Evolutionary conservation across 768 basidiomycete genomes (phyloP).

Genomic region (Boletus tylopilopsis): DNA sequence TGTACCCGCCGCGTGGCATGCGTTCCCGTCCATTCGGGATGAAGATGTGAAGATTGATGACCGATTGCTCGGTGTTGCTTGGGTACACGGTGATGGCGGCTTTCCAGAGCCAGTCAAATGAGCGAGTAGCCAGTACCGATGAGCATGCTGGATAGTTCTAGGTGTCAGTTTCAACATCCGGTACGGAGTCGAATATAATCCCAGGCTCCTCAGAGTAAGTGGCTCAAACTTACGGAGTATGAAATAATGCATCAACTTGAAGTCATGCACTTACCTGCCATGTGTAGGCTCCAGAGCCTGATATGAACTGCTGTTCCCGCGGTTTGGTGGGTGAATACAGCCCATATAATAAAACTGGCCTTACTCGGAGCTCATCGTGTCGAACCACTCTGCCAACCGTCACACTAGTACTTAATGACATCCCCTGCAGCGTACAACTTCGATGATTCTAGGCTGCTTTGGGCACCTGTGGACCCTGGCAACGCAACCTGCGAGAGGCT

Average conservation of each 20-base stretch:
- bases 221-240: no score
- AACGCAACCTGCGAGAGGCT: conserved; percentile 48
- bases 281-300: no score
- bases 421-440: conserved; percentile 25
- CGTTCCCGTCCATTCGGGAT: conserved; percentile 3
- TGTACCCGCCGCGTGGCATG: background rate
- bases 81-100: background rate
- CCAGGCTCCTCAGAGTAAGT: no score
- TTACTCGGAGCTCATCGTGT: no score
- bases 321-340: no score
- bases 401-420: conserved; percentile 12
- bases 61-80: background rate
- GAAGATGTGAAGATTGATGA: conserved; percentile 2
- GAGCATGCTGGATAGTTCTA: background rate
- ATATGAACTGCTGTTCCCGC: no score
- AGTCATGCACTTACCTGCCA: no score
- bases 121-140: background rate
- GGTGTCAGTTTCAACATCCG: conserved; percentile 1
- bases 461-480: conserved; percentile 46
- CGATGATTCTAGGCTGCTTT: conserved; percentile 42
- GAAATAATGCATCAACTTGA: no score
- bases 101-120: background rate
- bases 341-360: no score
- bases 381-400: background rate
- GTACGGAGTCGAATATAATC: conserved; percentile 5